Evolutionary conservation across 2,329 filamentous ascomycete species (phyloP), one percentile per base, ranked within the genome.

Genomic region (Podosphaera leucotricha): DNA sequence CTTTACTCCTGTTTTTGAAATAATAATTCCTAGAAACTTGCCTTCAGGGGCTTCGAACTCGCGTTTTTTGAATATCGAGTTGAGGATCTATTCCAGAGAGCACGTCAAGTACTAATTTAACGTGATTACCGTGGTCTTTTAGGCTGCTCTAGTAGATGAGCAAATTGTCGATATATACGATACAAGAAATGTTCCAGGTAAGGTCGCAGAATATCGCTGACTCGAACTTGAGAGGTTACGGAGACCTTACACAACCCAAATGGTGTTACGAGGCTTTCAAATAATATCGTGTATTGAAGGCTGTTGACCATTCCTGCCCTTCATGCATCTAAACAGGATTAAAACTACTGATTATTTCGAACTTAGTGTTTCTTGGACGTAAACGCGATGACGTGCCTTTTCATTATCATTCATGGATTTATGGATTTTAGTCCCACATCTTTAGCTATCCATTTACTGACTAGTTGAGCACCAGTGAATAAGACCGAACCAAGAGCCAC

Each of bases 231-330:
- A 33, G n/a, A 44, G 8, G 41, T 44, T 8, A 36, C 28, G 2
- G 42, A 37, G 15, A 15, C 33, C n/a, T 44, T 46, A 13, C 19
- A 22, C 10, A 46, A 20, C 3, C 42, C 38, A 19, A 46, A 46
- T 6, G 36, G 41, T 16, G 44, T 6, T 8, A 46, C 42, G 2
- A 22, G 28, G 24, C 20, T 40, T 20, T 41, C n/a, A 21, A 20
- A 41, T 15, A 24, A 18, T 19, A 41, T 41, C n/a, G 2, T 15
- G 7, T 19, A 19, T 24, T 41, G 21, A 41, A 41, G 18, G 38
- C 16, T 20, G 38, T 41, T 24, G 7, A 19, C 18, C 21, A 20
- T 41, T 41, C 38, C 13, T 20, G 2, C 16, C 38, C 38, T 22
- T 20, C 15, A 5, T 41, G 13, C n/a, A 44, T 41, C 6, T 22